Conservation (phyloP, 1,284 basidiomycete species). For the Cryptococcus floricola region DNA sequence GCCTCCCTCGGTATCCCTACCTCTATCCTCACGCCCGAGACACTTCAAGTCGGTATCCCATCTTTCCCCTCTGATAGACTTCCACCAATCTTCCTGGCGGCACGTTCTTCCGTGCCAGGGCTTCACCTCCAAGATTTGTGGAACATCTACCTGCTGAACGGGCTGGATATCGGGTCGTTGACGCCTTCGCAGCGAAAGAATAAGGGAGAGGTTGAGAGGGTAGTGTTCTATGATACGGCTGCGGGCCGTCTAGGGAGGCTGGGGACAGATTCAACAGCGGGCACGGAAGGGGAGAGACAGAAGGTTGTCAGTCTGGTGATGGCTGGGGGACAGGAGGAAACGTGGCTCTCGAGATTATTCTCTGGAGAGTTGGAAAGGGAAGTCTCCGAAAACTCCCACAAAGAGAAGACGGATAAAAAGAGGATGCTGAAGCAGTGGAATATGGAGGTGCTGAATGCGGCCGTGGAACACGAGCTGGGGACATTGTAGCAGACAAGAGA, state of each 20-base stretch:
- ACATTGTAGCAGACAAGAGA: too few relatives aligned
- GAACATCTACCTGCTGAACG: conserved; percentile 31
- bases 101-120: conserved; percentile 25
- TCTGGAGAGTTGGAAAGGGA: conserved; percentile 2
- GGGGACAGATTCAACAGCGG: conserved; percentile 10
- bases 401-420: background rate
- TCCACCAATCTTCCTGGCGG: conserved; percentile 18
- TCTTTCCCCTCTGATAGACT: background rate
- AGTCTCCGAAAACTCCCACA: background rate
- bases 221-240: conserved; percentile 22
- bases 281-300: conserved; percentile 6
- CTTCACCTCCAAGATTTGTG: conserved; percentile 28
- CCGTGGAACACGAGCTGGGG: conserved; percentile 3
- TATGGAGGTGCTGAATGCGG: conserved; percentile 9
- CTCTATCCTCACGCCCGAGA: conserved; percentile 22
- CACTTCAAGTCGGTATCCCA: conserved; percentile 11
- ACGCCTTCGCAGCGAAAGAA: conserved; percentile 11
- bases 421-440: conserved; percentile 12
- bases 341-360: conserved; percentile 23
- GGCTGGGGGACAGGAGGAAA: conserved; percentile 20
- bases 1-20: conserved; percentile 14
- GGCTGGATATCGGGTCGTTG: conserved; percentile 27
- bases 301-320: conserved; percentile 28
- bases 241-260: conserved; percentile 32
- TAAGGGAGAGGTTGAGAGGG: conserved; percentile 13